These are phyloP conservation scores for Daldinia eschscholtzii DNA, from an alignment of 2,329 filamentous ascomycete species.

Conservation along the genomic window DNA sequence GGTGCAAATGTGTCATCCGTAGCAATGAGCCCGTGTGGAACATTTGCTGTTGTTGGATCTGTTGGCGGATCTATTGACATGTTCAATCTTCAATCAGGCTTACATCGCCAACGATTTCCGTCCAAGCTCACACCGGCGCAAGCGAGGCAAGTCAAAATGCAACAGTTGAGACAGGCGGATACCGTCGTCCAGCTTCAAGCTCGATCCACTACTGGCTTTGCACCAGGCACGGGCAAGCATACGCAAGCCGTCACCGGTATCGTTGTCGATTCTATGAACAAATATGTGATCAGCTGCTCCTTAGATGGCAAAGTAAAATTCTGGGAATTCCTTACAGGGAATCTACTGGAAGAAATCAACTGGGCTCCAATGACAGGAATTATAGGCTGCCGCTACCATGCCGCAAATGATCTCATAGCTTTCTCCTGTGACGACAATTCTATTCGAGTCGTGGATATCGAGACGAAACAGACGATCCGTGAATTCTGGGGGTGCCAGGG, in stretches of 20 bases:
- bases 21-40: constrained; percentile 90
- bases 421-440: constrained; percentile 90
- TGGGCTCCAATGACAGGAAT: constrained; percentile 84
- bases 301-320: constrained; percentile 96
- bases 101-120: constrained; percentile 89
- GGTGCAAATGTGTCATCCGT: constrained; percentile 86
- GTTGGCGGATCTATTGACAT: constrained; percentile 87
- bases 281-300: constrained; percentile 85
- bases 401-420: constrained; percentile 85
- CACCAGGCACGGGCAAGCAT: constrained; percentile 76
- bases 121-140: constrained; percentile 81
- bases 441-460: constrained; percentile 89
- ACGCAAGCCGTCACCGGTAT: constrained; percentile 86
- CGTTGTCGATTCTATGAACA: constrained; percentile 90
- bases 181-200: constrained; percentile 68
- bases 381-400: constrained; percentile 82
- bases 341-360: constrained; percentile 82
- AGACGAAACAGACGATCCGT: constrained; percentile 90
- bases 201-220: constrained; percentile 58
- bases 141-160: constrained; percentile 78
- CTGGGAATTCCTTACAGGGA: constrained; percentile 92
- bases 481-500: constrained; percentile 88
- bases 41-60: constrained; percentile 91
- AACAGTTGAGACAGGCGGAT: constrained; percentile 70
- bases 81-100: constrained; percentile 96